phyloP scores from a whole-genome alignment of 2,329 filamentous ascomycete species.

The Sporothrix brunneoviolacea region DNA sequence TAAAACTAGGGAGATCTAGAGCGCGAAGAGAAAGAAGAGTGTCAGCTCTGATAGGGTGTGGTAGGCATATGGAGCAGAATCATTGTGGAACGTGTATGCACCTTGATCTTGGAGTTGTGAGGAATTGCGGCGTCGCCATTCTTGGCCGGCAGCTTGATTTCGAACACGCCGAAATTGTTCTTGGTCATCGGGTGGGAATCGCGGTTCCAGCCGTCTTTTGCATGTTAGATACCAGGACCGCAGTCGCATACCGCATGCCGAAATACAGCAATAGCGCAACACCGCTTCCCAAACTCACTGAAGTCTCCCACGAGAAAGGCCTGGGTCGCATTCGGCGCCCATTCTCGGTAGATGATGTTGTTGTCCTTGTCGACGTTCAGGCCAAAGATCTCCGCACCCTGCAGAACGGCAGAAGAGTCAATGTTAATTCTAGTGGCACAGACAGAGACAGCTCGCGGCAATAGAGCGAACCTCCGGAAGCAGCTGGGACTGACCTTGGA shows the following conservation, averaged over 20 bases:
- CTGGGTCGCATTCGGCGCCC: slow-evolving; percentile 82
- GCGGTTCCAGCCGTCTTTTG: slow-evolving; percentile 74
- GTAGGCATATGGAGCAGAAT: too few relatives aligned
- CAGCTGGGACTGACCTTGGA: slow-evolving; percentile 68
- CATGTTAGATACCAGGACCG: not conserved
- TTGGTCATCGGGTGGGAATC: slow-evolving; percentile 82
- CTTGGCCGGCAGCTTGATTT: slow-evolving; percentile 65
- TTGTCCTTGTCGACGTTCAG: slow-evolving; percentile 75
- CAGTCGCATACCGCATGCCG: not conserved
- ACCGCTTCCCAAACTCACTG: slow-evolving; percentile 52
- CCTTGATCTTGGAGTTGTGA: slow-evolving; percentile 96
- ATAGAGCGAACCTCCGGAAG: too few relatives aligned
- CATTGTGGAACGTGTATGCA: slow-evolving; percentile 33
- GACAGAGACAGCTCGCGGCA: too few relatives aligned
- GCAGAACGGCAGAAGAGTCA: not conserved
- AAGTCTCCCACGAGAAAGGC: slow-evolving; percentile 92
- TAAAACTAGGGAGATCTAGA: slow-evolving; percentile 73
- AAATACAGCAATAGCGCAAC: too few relatives aligned
- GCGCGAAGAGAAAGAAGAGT: not conserved
- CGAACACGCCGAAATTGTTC: slow-evolving; percentile 78
- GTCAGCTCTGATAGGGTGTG: not conserved
- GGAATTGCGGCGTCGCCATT: slow-evolving; percentile 72
- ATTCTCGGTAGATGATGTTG: slow-evolving; percentile 88
- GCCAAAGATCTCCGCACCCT: slow-evolving; percentile 84
- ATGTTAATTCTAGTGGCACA: too few relatives aligned